These are phyloP conservation scores for Teunomyces aglyptinius DNA, from an alignment of 805 yeast genomes.

Conservation along the genomic window DNA sequence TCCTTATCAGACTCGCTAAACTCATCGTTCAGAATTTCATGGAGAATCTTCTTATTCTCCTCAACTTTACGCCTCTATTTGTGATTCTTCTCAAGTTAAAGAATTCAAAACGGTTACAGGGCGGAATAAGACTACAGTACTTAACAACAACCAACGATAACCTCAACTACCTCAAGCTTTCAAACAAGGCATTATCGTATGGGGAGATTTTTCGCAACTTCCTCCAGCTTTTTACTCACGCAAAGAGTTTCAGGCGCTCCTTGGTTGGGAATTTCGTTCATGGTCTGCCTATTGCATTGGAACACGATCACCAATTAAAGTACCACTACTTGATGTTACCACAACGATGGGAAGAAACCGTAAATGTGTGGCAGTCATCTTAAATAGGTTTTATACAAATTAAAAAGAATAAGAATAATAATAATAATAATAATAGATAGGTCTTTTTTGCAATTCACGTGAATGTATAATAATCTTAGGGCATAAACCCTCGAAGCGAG, in stretches of 20 bases:
- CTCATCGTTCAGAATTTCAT: conserved; percentile 48
- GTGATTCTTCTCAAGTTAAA: conserved; percentile 75
- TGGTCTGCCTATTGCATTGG: conserved; percentile 27
- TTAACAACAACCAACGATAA: conserved; percentile 10
- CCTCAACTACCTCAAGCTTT: conserved; percentile 27
- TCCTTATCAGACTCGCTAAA: conserved; percentile 52
- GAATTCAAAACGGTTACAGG: conserved; percentile 65
- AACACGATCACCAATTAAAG: conserved; percentile 24
- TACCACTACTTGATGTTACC: conserved; percentile 38
- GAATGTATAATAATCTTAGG: neutral
- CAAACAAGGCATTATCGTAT: conserved; percentile 38
- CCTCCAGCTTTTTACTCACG: conserved; percentile 23
- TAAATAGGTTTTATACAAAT: neutral
- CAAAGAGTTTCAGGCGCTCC: conserved; percentile 25
- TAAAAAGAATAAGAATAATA: no score
- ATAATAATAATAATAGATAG: neutral
- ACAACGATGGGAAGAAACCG: conserved; percentile 22
- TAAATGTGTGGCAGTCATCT: neutral
- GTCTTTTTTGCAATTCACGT: neutral
- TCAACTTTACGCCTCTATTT: conserved; percentile 87
- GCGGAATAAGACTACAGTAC: conserved; percentile 43
- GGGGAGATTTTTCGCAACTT: conserved; percentile 35
- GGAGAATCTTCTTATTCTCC: conserved; percentile 58
- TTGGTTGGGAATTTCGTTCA: conserved; percentile 21
- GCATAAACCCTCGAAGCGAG: conserved; percentile 5